Conservation (phyloP, 2,329 filamentous ascomycete species). For the Laburnicola sp. region DNA sequence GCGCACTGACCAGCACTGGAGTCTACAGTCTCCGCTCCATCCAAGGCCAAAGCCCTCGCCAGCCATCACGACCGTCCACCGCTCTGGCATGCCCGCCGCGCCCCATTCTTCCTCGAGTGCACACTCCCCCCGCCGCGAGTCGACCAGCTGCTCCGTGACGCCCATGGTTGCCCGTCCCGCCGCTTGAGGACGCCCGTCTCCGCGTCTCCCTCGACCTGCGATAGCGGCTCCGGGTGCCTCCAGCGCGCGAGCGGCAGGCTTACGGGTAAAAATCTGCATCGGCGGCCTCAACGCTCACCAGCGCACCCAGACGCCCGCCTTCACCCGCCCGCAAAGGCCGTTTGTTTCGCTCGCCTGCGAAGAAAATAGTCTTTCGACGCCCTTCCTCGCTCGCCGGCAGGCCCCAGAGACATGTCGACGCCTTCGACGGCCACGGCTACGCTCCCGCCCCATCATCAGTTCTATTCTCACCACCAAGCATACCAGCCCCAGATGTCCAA, state of each 20-base stretch:
- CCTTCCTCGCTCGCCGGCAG: conserved; percentile 28
- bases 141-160: conserved; percentile 9
- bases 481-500: conserved; percentile 42
- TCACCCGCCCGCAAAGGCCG: conserved; percentile 19
- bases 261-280: conserved; percentile 18
- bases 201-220: conserved; percentile 33
- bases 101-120: conserved; percentile 27
- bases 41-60: conserved; percentile 13
- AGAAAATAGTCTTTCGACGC: conserved; percentile 35
- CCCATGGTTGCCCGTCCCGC: conserved; percentile 23
- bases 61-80: conserved; percentile 9
- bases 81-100: conserved; percentile 24
- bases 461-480: conserved; percentile 46
- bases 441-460: conserved; percentile 46
- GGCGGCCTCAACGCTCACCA: conserved; percentile 12
- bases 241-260: conserved; percentile 19
- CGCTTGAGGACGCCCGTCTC: conserved; percentile 29
- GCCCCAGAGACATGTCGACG: conserved; percentile 46
- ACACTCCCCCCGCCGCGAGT: conserved; percentile 10
- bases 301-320: conserved; percentile 14
- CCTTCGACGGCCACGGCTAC: conserved; percentile 50
- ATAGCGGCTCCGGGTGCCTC: conserved; percentile 29
- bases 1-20: too few relatives aligned
- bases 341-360: conserved; percentile 21
- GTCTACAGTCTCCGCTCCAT: conserved; percentile 10